Base-by-base conservation (phyloP, 108 stramenopile genomes). In the Fragilaria radians region DNA sequence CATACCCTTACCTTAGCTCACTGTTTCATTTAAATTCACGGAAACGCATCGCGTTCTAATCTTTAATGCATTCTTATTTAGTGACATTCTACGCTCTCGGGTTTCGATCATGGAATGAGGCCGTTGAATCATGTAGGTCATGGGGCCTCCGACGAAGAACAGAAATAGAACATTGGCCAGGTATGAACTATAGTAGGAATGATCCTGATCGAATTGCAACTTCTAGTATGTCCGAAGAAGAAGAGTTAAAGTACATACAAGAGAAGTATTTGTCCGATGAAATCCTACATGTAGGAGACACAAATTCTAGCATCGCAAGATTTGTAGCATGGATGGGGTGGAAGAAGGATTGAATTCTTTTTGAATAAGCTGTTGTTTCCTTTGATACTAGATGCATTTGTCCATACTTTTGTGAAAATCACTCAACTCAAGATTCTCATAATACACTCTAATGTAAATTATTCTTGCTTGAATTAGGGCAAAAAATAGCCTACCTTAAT, bases 141-240 rank as follows among this genome's bases (percentile, higher is more conserved):
- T 86, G 83, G 81, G 81, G 76, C 25, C 77, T 73, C 1, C 34
- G 29, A 19, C 54, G 58, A 54, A 32, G 81, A 26, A 50, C 57
- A 42, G 58, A 69, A 3, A 54, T 89, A 30, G 73, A 77, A 28
- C 45, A 72, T 11, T 67, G 48, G 57, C 32, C 86, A 21, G 88
- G 83, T 19, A 30, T 78, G 32, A 32, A 73, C 28, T 32, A 51
- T 28, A 47, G 29, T 22, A 70, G 57, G 18, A 52, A 64, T 45
- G 57, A 69, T 0, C 66, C 75, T 68, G 83, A 87, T 26, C 57
- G 61, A 18, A 36, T 63, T 5, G 83, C 74, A 17, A 74, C 76
- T 14, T 74, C 67, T 47, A 58, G 68, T 14, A 91, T 91, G 89
- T 70, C 82, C 11, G 82, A 81, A 59, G 79, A 91, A 28, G 80